Conservation (phyloP, 2,329 filamentous ascomycete genomes). For the Calonectria crousiana region DNA sequence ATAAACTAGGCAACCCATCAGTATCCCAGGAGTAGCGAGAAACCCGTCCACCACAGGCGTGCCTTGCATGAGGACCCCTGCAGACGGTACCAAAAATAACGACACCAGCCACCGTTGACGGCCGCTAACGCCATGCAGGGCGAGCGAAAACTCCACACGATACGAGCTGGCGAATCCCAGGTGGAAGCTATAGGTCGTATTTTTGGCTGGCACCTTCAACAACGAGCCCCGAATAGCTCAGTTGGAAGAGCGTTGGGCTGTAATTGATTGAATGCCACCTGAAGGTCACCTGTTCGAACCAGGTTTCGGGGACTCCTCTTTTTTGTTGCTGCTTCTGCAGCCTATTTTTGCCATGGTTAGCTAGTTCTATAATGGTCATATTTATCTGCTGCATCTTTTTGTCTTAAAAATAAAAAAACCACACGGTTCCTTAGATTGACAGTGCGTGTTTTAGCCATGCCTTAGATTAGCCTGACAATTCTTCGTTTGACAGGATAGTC, state of each 20-base stretch:
- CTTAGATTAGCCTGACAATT: not conserved
- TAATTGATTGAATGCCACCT: constrained; percentile 28
- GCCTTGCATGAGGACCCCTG: not conserved
- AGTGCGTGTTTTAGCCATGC: not conserved
- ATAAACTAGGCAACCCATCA: not conserved
- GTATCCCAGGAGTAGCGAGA: not conserved
- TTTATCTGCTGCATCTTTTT: too few relatives aligned
- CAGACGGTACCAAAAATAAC: not conserved
- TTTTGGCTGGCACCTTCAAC: rapidly evolving
- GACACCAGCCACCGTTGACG: not conserved
- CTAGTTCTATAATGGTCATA: too few relatives aligned
- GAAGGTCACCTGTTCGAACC: constrained; percentile 35
- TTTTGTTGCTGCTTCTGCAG: not conserved
- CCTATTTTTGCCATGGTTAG: too few relatives aligned
- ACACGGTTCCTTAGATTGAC: not conserved
- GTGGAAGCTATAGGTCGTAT: not conserved
- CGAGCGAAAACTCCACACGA: not conserved
- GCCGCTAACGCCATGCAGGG: not conserved
- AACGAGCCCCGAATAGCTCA: constrained; percentile 32
- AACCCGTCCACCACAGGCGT: not conserved
- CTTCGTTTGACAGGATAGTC: too few relatives aligned
- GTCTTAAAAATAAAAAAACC: too few relatives aligned
- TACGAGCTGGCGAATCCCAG: too few relatives aligned
- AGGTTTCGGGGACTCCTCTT: constrained; percentile 27
- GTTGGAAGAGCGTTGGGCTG: constrained; percentile 34